phyloP scores from a whole-genome alignment of 148 eudicot species.

The Nepenthes mirabilis region DNA sequence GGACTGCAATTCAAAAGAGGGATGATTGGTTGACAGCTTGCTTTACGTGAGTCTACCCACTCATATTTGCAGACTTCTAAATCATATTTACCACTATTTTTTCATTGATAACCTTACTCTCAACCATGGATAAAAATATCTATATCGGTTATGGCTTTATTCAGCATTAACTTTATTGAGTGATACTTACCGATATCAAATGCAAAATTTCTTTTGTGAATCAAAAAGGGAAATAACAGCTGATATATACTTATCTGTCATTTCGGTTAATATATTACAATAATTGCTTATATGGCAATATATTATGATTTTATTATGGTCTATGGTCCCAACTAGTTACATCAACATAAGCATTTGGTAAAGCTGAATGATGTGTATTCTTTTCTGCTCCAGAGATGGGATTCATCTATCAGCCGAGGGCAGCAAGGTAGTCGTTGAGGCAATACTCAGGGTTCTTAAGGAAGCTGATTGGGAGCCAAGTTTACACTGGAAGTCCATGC shows the following conservation, averaged over 20 bases:
- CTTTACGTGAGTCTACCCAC: constrained; percentile 58
- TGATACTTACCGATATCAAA: no score
- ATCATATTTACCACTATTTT: background rate
- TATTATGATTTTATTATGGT: background rate
- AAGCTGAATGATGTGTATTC: background rate
- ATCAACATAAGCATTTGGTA: background rate
- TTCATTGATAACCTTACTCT: no score
- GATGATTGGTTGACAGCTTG: constrained; percentile 67
- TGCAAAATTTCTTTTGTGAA: no score
- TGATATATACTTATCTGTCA: no score
- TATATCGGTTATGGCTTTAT: no score
- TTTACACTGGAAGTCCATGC: constrained; percentile 81
- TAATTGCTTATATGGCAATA: background rate
- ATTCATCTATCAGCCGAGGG: constrained; percentile 79
- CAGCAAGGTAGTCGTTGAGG: constrained; percentile 64
- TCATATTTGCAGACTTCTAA: background rate
- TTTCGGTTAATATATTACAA: no score
- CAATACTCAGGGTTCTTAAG: constrained; percentile 72
- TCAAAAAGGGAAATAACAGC: no score
- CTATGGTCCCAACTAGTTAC: background rate
- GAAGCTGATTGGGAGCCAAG: constrained; percentile 84
- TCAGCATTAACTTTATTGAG: no score
- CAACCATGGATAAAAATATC: no score
- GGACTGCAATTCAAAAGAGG: constrained; percentile 68
- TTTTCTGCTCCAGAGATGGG: constrained; percentile 53